Conservation (phyloP, 495 filamentous ascomycete species). For the Margaritispora aquatica region DNA sequence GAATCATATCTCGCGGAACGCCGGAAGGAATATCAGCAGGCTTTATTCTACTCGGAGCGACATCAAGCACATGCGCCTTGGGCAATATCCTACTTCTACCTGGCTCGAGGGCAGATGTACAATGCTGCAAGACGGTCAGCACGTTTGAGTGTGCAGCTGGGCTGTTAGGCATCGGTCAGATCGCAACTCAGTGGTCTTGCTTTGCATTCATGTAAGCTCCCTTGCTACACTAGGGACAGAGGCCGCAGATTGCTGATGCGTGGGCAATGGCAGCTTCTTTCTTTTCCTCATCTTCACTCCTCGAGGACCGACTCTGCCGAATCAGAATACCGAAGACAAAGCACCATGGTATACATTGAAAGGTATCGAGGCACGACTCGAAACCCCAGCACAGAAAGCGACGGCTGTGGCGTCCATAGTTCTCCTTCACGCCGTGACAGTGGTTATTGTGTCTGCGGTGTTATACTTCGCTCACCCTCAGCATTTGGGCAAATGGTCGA, state of each 20-base stretch:
- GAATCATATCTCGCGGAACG: slow-evolving; percentile 78
- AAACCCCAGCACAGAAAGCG: slow-evolving; percentile 49
- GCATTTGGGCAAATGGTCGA: slow-evolving; percentile 68
- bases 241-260: not conserved
- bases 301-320: slow-evolving; percentile 45
- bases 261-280: slow-evolving; percentile 50
- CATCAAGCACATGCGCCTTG: slow-evolving; percentile 78
- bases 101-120: slow-evolving; percentile 67
- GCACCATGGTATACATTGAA: slow-evolving; percentile 45
- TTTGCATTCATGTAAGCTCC: slow-evolving; percentile 77
- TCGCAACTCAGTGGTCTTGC: slow-evolving; percentile 85
- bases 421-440: slow-evolving; percentile 61
- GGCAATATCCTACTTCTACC: slow-evolving; percentile 86
- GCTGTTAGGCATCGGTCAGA: slow-evolving; percentile 79
- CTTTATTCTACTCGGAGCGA: slow-evolving; percentile 87
- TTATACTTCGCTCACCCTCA: slow-evolving; percentile 50
- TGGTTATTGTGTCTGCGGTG: slow-evolving; percentile 58
- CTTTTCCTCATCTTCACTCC: slow-evolving; percentile 87
- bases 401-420: slow-evolving; percentile 62
- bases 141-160: slow-evolving; percentile 79
- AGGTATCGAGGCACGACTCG: not conserved
- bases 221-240: not conserved
- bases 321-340: slow-evolving; percentile 34
- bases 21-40: slow-evolving; percentile 96
- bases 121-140: slow-evolving; percentile 75